phyloP scores from a whole-genome alignment of 768 basidiomycete genomes.

The Nidula microcarpa region DNA sequence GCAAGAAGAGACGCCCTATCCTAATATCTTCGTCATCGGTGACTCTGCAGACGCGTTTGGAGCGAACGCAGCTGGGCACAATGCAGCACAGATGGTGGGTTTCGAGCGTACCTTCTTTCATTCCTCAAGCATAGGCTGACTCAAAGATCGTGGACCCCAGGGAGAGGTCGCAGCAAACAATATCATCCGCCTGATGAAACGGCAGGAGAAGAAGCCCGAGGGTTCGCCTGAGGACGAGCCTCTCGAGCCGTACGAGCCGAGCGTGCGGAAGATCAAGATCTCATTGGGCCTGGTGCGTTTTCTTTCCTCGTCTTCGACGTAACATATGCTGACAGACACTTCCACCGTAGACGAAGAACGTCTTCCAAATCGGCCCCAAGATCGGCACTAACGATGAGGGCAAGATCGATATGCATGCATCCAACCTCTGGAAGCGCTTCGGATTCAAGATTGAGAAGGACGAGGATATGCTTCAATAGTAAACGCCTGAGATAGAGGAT shows the following conservation, averaged over 20 bases:
- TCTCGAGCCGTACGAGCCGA: conserved; percentile 43
- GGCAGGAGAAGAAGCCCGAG: conserved; percentile 2
- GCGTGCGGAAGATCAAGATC: conserved; percentile 54
- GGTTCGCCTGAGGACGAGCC: conserved; percentile 9
- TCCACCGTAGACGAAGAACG: conserved; percentile 29
- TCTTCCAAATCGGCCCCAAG: conserved; percentile 43
- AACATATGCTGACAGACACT: neutral
- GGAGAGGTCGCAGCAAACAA: conserved; percentile 54
- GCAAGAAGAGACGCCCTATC: conserved; percentile 29
- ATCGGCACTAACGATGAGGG: conserved; percentile 42
- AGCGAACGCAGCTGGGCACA: conserved; percentile 59
- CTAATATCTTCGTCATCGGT: conserved; percentile 59
- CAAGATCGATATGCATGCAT: conserved; percentile 44
- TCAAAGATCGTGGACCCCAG: conserved; percentile 11
- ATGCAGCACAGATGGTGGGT: conserved; percentile 45
- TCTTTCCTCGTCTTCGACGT: neutral
- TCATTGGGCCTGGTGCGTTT: conserved; percentile 54
- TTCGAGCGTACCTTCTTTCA: neutral
- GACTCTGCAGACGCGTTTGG: conserved; percentile 66
- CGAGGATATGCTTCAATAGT: conserved; percentile 21
- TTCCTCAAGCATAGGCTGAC: neutral
- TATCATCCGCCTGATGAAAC: conserved; percentile 40
- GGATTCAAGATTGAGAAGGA: conserved; percentile 37
- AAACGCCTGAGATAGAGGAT: too few species aligned
- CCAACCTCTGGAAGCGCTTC: conserved; percentile 41